Base-by-base conservation (phyloP, 345 rosid species). In the Brassica juncea region DNA sequence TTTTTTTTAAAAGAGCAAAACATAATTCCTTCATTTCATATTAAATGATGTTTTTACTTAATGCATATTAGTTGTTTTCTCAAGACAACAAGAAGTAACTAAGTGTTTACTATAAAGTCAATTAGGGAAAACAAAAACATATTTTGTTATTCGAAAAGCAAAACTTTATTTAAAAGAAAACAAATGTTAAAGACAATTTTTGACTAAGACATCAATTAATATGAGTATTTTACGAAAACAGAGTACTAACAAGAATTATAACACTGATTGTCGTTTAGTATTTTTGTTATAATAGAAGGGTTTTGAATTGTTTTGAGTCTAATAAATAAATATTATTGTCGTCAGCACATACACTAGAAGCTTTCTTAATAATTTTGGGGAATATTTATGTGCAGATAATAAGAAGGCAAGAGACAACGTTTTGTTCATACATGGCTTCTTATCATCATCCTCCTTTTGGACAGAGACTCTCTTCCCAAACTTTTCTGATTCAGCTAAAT, bases 401-500 rank as follows among this genome's bases (percentile, higher is more conserved):
- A 82, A 66, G 77, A 79, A 85, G 73, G 89, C 88, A 58, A 72
- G 77, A 63, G 98, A 90, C 57, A 93, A 90, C 59, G 97, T 95
- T 8, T 31, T 95, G 28, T 93, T 95, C 86, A 89, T 95, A 58
- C 99, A 95, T 69, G 99, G 99, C 4, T 95, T 95, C 90, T 88
- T 95, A 75, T 95, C 98, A 21, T 95, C 99, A 1, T 91, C 98
- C 0, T 86, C 90, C 54, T 92, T 93, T 77, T 96, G 98, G 99
- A 93, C 97, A 0, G 98, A 96, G 71, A 90, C 99, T 8, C 57
- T 96, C 54, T 96, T 96, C 65, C 99, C 98, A 4, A 93, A 90
- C 83, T 91, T 95, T 80, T 89, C 98, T 12, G 80, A 71, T 8
- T 70, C 84, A 1, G 82, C 94, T 4, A 93, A 90, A 84, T 92